Evolutionary conservation across 2,329 filamentous ascomycete species (phyloP).

Genomic region (Cercospora brassicicola): DNA sequence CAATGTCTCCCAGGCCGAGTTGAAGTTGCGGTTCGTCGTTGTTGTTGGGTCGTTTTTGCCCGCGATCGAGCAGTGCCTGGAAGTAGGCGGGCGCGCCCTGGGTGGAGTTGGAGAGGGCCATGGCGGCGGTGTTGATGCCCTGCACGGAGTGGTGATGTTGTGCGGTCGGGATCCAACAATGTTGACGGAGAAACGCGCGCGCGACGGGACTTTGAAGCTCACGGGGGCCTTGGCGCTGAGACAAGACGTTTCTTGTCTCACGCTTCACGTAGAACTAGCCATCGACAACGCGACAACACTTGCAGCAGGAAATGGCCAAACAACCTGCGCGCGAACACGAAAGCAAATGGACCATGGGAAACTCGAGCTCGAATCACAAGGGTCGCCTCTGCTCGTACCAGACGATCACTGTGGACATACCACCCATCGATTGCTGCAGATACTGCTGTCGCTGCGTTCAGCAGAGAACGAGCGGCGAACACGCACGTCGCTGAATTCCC

Average conservation of each 20-base stretch:
- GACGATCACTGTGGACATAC: neutral
- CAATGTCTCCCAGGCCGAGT: constrained; percentile 85
- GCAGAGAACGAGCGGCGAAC: neutral
- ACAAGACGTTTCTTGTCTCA: neutral
- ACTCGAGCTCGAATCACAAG: neutral
- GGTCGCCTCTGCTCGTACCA: neutral
- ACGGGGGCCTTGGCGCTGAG: neutral
- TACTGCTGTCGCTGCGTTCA: neutral
- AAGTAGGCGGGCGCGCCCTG: constrained; percentile 57
- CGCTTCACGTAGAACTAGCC: neutral
- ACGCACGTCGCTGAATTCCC: neutral
- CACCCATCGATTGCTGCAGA: neutral
- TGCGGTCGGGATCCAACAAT: neutral
- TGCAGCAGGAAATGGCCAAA: neutral
- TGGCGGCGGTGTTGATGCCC: constrained; percentile 7
- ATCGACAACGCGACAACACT: neutral
- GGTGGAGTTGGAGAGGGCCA: constrained; percentile 19
- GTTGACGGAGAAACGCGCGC: constrained; percentile 8
- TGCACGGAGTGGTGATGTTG: neutral
- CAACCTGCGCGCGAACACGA: neutral
- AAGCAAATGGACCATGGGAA: neutral
- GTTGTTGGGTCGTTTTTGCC: constrained; percentile 64
- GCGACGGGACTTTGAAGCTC: constrained; percentile 2
- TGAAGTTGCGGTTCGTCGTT: constrained; percentile 84
- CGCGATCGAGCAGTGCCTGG: constrained; percentile 63